A percentile compares a stretch with the other conserved stretches of the same genome.
These are phyloP conservation scores for Aspergillus terreus DNA, from an alignment of 2,329 filamentous ascomycete genomes.

Conservation along the genomic window DNA sequence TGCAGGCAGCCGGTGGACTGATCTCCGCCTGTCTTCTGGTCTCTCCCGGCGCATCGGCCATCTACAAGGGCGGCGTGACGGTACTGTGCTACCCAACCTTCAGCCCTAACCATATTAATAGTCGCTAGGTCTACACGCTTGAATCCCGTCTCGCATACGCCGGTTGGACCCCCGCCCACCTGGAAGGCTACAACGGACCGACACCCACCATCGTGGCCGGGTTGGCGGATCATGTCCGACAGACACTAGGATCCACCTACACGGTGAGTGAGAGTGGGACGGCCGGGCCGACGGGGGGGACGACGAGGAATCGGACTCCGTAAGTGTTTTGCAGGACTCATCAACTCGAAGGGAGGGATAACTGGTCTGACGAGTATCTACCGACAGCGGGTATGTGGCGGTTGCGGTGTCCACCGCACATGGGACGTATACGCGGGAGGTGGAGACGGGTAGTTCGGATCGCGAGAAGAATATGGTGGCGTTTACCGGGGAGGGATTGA, in stretches of 20 bases:
- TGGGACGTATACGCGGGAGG: constrained; percentile 52
- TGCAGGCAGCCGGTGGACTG: constrained; percentile 58
- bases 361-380: not conserved
- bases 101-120: not conserved
- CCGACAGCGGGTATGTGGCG: constrained; percentile 56
- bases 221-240: constrained; percentile 55
- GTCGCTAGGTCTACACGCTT: constrained; percentile 51
- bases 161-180: constrained; percentile 56
- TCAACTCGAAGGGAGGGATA: not conserved
- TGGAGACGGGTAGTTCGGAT: constrained; percentile 54
- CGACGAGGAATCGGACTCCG: constrained; percentile 55
- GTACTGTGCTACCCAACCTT: constrained; percentile 19
- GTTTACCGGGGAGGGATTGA: constrained; percentile 58
- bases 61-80: constrained; percentile 62
- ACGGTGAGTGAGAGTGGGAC: constrained; percentile 59
- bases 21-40: constrained; percentile 58
- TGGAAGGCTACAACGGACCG: constrained; percentile 56
- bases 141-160: constrained; percentile 56
- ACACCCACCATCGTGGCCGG: constrained; percentile 56
- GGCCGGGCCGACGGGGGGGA: constrained; percentile 60
- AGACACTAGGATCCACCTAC: constrained; percentile 55
- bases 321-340: constrained; percentile 23
- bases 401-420: constrained; percentile 55
- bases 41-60: constrained; percentile 54
- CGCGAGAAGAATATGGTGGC: constrained; percentile 60